phyloP scores from a whole-genome alignment of 1,139 yeast species.

The Zygoascus sp. region DNA sequence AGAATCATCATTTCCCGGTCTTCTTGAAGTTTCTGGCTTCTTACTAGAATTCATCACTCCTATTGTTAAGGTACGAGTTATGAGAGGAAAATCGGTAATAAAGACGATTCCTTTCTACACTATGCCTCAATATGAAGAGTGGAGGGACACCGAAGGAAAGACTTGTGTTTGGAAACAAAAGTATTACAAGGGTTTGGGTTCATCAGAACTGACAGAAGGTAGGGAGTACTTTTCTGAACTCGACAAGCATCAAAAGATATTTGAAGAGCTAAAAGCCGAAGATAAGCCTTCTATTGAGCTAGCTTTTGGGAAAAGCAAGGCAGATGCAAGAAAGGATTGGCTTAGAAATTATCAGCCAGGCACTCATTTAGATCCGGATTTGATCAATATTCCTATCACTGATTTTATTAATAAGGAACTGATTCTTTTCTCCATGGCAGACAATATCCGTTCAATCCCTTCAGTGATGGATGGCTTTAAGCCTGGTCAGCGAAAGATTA shows the following conservation, averaged over 20 bases:
- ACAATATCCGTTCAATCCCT: conserved; percentile 92
- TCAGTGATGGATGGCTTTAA: conserved; percentile 91
- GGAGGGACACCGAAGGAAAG: conserved; percentile 84
- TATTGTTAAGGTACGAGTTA: conserved; percentile 81
- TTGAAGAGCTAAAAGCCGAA: conserved; percentile 75
- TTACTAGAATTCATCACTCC: conserved; percentile 94
- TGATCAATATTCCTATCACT: conserved; percentile 76
- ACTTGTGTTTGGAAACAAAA: conserved; percentile 84
- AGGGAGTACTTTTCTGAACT: conserved; percentile 85
- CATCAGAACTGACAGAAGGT: conserved; percentile 76
- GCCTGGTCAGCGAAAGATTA: conserved; percentile 94
- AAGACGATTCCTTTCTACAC: conserved; percentile 73
- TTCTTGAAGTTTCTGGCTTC: conserved; percentile 86
- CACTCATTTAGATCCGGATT: conserved; percentile 80
- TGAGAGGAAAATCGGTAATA: conserved; percentile 54
- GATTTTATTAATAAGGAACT: conserved; percentile 95
- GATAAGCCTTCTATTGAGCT: conserved; percentile 82
- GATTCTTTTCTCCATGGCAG: conserved; percentile 94
- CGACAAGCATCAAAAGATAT: conserved; percentile 79
- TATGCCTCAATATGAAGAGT: conserved; percentile 92
- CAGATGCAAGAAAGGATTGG: conserved; percentile 98
- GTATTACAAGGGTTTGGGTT: conserved; percentile 98
- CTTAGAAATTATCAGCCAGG: conserved; percentile 85
- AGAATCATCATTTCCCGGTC: conserved; percentile 92
- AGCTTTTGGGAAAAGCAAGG: conserved; percentile 92